Base-by-base conservation (phyloP, 306 rosid species). In the Pyrus pyrifolia region DNA sequence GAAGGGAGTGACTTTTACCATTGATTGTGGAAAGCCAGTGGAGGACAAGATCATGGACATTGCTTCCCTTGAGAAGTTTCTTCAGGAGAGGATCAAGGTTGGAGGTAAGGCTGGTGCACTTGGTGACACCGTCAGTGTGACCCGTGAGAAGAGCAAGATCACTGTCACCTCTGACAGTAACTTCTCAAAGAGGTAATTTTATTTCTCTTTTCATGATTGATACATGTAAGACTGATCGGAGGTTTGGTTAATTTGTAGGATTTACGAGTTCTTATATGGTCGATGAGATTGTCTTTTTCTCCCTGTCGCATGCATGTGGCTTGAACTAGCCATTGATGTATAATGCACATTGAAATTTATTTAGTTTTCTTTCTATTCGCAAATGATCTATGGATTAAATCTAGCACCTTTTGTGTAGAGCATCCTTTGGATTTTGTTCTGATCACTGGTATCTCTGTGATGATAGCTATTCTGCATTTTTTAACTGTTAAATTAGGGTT, bases 91-190 rank as follows among this genome's bases (percentile, higher is more conserved):
- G 84, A 85, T 87, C 74, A 87, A 87, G 82, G 91, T 87, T 11
- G 91, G 89, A 22, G 89, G 91, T 67, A 87, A 85, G 81, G 85
- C 89, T 4, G 97, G 98, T 62, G 98, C 97, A 3, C 96, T 91
- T 63, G 97, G 98, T 25, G 97, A 93, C 57, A 68, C 88, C 12
- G 92, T 91, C 70, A 78, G 88, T 3, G 91, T 93, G 31, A 70
- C 89, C 23, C 88, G 97, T 12, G 96, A 93, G 8, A 91, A 91
- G 84, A 86, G 59, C 81, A 91, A 93, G 83, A 88, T 91, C 76
- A 87, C 93, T 17, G 96, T 93, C 29, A 87, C 89, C 59, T 84
- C 93, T 19, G 97, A 93, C 64, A 79, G 81, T 67, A 86, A 75
- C 83, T 91, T 93, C 86, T 91, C 97, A 22, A 93, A 91, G 82